Evolutionary conservation across 805 yeast genomes (phyloP), one percentile per base, ranked within the genome.

Genomic region (Lachancea nothofagi): DNA sequence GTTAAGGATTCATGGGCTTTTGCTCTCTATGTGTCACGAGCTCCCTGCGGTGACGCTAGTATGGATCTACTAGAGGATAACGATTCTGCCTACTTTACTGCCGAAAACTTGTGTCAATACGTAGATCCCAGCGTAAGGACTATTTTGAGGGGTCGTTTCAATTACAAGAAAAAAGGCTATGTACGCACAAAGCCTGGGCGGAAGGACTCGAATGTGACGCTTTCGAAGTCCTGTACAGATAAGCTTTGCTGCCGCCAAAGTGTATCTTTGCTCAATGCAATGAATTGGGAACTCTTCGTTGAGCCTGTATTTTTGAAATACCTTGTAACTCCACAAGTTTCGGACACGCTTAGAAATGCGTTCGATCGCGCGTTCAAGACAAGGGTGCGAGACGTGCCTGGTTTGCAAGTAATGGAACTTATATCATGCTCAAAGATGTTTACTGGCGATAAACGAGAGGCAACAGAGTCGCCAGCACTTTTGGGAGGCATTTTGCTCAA

Each of bases 181-280:
- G 88, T 90, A 1, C 68, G 98, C 46, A 89, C 97, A 0, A 90
- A 93, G 54, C 98, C 97, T 0, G 98, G 98, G 1, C 61, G 97
- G 36, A 57, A 69, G 21, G 97, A 93, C 55, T 82, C 96, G 2
- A 71, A 73, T 2, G 46, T 77, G 3, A 74, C 95, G 0, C 59
- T 73, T 35, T 83, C 94, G 22, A 90, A 88, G 57, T 85, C 96
- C 1, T 90, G 97, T 57, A 78, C 94, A 1, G 97, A 90, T 57
- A 90, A 90, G 53, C 58, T 90, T 19, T 70, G 84, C 30, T 38
- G 80, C 35, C 71, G 71, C 43, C 96, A 86, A 55, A 61, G 65
- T 25, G 65, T 67, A 0, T 82, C 87, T 0, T 35, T 81, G 2
- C 55, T 74, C 29, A 80, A 72, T 48, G 53, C 74, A 3, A 36